These are phyloP conservation scores for Somion occarium DNA, from an alignment of 1,284 basidiomycete species.

Conservation along the genomic window DNA sequence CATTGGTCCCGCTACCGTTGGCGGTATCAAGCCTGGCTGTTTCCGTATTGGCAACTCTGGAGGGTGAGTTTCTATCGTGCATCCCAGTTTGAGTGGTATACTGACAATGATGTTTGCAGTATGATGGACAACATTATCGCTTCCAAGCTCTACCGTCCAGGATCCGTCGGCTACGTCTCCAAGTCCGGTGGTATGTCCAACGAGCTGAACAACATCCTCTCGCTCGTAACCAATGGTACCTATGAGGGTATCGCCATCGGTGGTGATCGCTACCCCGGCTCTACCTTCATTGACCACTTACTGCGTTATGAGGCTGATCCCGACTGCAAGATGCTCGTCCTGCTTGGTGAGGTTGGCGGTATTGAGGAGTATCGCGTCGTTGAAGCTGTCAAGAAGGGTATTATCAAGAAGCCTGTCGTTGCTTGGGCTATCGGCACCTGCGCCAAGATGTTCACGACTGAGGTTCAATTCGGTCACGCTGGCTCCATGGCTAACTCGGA, in stretches of 20 bases:
- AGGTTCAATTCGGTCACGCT: slow-evolving; percentile 99
- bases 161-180: slow-evolving; percentile 97
- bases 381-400: slow-evolving; percentile 91
- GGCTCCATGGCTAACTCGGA: slow-evolving; percentile 98
- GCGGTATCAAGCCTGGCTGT: slow-evolving; percentile 99
- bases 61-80: slow-evolving; percentile 49
- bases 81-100: slow-evolving; percentile 2
- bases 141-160: slow-evolving; percentile 97
- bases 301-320: slow-evolving; percentile 97
- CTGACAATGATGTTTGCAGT: slow-evolving; percentile 32
- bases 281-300: slow-evolving; percentile 98
- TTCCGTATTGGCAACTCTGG: slow-evolving; percentile 99
- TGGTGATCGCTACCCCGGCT: slow-evolving; percentile 97
- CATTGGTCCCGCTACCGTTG: slow-evolving; percentile 97
- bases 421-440: slow-evolving; percentile 99
- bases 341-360: slow-evolving; percentile 98
- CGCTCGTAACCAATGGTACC: slow-evolving; percentile 95
- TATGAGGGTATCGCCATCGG: slow-evolving; percentile 99
- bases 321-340: slow-evolving; percentile 97
- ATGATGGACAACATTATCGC: slow-evolving; percentile 99
- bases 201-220: slow-evolving; percentile 99
- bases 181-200: slow-evolving; percentile 99
- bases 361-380: slow-evolving; percentile 99
- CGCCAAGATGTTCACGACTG: slow-evolving; percentile 99
- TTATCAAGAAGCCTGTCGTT: slow-evolving; percentile 97